A percentile compares a stretch with the other conserved stretches of the same genome.
phyloP scores from a whole-genome alignment of 164 flowering plant genomes.

The Nelumbo lutea region DNA sequence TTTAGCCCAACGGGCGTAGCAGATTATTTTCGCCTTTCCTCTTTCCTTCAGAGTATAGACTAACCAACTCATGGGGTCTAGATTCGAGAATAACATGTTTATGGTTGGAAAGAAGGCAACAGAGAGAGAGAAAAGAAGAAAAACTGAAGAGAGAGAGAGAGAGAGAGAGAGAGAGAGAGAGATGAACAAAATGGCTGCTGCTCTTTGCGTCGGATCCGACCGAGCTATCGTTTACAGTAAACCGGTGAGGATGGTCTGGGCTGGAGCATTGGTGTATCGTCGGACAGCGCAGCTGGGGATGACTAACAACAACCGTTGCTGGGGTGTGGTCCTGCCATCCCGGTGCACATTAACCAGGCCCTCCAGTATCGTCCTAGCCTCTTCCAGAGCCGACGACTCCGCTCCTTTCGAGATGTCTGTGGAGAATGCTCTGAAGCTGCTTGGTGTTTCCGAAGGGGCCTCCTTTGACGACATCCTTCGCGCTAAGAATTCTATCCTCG shows the following conservation, averaged over 20 bases:
- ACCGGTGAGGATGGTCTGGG: slow-evolving; percentile 14
- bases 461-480: slow-evolving; percentile 85
- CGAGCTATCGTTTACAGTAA: slow-evolving; percentile 13
- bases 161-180: not conserved
- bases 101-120: not conserved
- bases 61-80: no score
- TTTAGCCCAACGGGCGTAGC: no score
- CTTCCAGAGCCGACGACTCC: slow-evolving; percentile 56
- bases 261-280: slow-evolving; percentile 13
- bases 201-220: slow-evolving; percentile 36
- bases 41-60: no score
- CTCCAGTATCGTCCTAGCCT: slow-evolving; percentile 9
- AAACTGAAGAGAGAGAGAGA: not conserved
- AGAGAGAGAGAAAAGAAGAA: not conserved
- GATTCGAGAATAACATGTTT: not conserved
- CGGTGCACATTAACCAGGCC: slow-evolving; percentile 10
- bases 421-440: slow-evolving; percentile 80
- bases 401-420: slow-evolving; percentile 84
- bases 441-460: slow-evolving; percentile 81
- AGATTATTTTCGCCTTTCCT: no score
- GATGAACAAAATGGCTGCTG: slow-evolving; percentile 21
- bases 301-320: slow-evolving; percentile 8
- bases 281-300: slow-evolving; percentile 1
- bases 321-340: slow-evolving; percentile 5
- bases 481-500: slow-evolving; percentile 74